phyloP scores from a whole-genome alignment of 2,329 filamentous ascomycete genomes.

The Cladophialophora carrionii region DNA sequence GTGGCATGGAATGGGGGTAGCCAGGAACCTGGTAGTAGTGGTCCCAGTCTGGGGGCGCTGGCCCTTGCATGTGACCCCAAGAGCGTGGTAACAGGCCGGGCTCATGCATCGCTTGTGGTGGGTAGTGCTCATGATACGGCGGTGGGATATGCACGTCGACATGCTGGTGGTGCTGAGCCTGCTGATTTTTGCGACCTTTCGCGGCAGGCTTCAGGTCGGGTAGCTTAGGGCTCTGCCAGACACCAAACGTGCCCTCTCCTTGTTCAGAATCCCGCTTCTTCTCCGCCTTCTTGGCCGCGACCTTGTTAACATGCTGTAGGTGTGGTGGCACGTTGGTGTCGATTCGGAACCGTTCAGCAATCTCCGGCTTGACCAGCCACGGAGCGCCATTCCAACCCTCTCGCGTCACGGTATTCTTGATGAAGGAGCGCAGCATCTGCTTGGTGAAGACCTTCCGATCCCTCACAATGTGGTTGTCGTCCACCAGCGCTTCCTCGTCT shows the following conservation, averaged over 20 bases:
- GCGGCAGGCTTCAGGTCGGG: conserved; percentile 74
- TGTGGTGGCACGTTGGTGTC: conserved; percentile 83
- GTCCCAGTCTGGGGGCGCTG: conserved; percentile 16
- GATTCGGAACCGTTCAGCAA: conserved; percentile 83
- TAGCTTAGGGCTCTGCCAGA: conserved; percentile 58
- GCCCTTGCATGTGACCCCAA: conserved; percentile 31
- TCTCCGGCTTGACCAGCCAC: conserved; percentile 87
- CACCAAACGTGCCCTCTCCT: conserved; percentile 54
- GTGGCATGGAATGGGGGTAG: conserved; percentile 38
- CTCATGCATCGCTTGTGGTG: conserved; percentile 51
- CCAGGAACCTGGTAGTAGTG: conserved; percentile 13
- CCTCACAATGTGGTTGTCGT: conserved; percentile 78
- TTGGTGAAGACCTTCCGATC: conserved; percentile 95
- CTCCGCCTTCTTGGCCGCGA: conserved; percentile 75
- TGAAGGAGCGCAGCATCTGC: conserved; percentile 86
- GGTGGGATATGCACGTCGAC: conserved; percentile 46
- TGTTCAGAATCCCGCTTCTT: conserved; percentile 62
- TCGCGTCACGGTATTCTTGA: conserved; percentile 89
- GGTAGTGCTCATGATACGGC: conserved; percentile 60
- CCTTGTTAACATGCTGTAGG: conserved; percentile 77
- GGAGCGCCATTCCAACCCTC: conserved; percentile 96
- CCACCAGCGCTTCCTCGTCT: conserved; percentile 77
- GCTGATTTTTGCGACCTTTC: conserved; percentile 56
- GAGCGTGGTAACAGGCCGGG: conserved; percentile 44
- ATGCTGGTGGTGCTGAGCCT: conserved; percentile 20